These are phyloP conservation scores for Stachybotrys elegans DNA, from an alignment of 2,329 filamentous ascomycete genomes.

Conservation along the genomic window DNA sequence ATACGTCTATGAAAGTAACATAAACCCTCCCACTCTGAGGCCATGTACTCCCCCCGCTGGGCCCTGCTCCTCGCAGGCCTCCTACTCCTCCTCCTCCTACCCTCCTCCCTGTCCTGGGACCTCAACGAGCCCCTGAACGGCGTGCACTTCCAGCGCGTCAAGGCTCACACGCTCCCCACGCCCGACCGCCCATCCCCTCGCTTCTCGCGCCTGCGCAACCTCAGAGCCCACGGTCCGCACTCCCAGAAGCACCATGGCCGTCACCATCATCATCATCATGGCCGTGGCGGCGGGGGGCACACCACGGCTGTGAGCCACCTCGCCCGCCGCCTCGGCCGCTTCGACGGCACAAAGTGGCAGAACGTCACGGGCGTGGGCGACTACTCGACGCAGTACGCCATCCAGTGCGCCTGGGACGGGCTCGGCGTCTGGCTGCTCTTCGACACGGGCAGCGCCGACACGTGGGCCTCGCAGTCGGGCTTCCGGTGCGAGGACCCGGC, in stretches of 20 bases:
- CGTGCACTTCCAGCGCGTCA: constrained; percentile 29
- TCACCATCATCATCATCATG: too few species aligned
- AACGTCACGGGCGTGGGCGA: constrained; percentile 32
- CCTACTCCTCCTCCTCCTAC: neutral
- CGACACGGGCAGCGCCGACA: constrained; percentile 48
- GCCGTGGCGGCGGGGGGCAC: too few species aligned
- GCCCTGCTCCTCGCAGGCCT: constrained; percentile 2
- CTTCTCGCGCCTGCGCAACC: constrained; percentile 27
- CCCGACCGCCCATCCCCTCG: constrained; percentile 22
- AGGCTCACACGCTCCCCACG: constrained; percentile 18
- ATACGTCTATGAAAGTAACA: too few species aligned
- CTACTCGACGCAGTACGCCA: constrained; percentile 36
- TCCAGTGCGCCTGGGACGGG: constrained; percentile 34
- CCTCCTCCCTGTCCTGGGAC: constrained; percentile 19
- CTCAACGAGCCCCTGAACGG: constrained; percentile 30
- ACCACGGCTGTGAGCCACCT: constrained; percentile 22
- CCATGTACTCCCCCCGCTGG: too few species aligned
- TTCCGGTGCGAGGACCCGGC: constrained; percentile 36
- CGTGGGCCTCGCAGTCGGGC: constrained; percentile 37
- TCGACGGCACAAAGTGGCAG: constrained; percentile 19
- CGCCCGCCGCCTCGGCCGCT: constrained; percentile 11
- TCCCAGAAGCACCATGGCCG: too few species aligned
- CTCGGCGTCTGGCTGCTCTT: constrained; percentile 36
- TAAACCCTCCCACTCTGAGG: too few species aligned
- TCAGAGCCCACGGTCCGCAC: constrained; percentile 18